Conservation (phyloP, 148 eudicot species). For the Silene uniflora region DNA sequence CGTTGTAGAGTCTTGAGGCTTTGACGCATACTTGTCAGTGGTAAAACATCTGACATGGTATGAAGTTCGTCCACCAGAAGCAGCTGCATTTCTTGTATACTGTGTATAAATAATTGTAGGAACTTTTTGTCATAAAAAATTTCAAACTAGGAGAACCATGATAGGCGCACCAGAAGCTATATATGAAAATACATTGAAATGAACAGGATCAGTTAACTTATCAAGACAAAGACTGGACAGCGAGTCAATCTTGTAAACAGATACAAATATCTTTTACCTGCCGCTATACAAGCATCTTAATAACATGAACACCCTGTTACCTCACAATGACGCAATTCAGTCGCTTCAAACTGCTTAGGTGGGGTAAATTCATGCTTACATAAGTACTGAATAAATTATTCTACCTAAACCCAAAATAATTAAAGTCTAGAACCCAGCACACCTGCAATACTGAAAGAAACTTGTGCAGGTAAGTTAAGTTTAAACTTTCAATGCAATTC, state of each 20-base stretch:
- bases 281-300: neutral
- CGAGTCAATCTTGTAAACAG: neutral
- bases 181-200: neutral
- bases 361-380: no score
- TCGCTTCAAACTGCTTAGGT: neutral
- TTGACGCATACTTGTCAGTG: slow-evolving; percentile 32
- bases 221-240: neutral
- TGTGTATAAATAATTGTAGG: slow-evolving; percentile 18
- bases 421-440: no score
- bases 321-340: neutral
- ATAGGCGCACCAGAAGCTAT: neutral
- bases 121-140: neutral
- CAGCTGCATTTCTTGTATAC: slow-evolving; percentile 35
- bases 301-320: neutral
- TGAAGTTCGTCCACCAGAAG: slow-evolving; percentile 27
- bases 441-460: no score
- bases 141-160: neutral
- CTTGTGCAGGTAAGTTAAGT: no score
- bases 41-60: slow-evolving; percentile 31
- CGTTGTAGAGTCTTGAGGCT: slow-evolving; percentile 30
- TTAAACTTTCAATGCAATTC: no score
- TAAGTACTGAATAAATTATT: no score
- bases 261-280: neutral
- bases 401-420: no score
- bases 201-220: neutral